These are phyloP conservation scores for Suhomyces pyralidae DNA, from an alignment of 805 yeast genomes.

Conservation along the genomic window DNA sequence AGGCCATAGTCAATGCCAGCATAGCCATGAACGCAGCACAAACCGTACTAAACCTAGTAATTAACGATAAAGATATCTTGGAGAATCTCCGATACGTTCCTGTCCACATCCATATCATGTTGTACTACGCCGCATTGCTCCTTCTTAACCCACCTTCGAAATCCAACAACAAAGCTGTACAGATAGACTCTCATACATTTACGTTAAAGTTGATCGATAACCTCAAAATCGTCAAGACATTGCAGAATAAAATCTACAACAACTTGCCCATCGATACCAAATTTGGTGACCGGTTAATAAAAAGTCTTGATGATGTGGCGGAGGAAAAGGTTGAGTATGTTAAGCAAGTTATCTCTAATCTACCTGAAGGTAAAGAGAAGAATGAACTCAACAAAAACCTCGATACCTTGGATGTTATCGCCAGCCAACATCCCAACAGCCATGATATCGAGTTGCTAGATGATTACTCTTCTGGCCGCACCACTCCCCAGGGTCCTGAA, in stretches of 20 bases:
- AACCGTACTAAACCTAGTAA: constrained; percentile 55
- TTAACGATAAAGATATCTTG: constrained; percentile 57
- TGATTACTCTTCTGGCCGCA: constrained; percentile 19
- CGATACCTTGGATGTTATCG: constrained; percentile 9
- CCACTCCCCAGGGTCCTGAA: constrained; percentile 34
- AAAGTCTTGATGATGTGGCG: constrained; percentile 30
- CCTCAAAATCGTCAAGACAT: constrained; percentile 40
- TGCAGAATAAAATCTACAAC: constrained; percentile 40
- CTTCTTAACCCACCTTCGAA: constrained; percentile 48
- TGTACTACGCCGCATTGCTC: constrained; percentile 62
- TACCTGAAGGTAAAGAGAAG: constrained; percentile 16
- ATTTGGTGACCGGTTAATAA: constrained; percentile 46
- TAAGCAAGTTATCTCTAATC: constrained; percentile 16
- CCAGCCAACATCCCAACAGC: constrained; percentile 4
- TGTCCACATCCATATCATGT: constrained; percentile 69
- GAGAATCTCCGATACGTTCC: constrained; percentile 61
- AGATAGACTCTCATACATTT: constrained; percentile 21
- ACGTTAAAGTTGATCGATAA: constrained; percentile 32
- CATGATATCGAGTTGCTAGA: constrained; percentile 16
- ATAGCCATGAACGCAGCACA: constrained; percentile 63
- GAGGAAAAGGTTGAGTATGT: constrained; percentile 23
- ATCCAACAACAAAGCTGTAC: constrained; percentile 19
- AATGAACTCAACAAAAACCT: constrained; percentile 17
- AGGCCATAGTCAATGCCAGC: constrained; percentile 36
- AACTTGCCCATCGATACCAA: constrained; percentile 52